A percentile compares a stretch with the other conserved stretches of the same genome.
These are phyloP conservation scores for Kurtzmaniella quercitrusa DNA, from an alignment of 1,139 yeast genomes.

Conservation along the genomic window DNA sequence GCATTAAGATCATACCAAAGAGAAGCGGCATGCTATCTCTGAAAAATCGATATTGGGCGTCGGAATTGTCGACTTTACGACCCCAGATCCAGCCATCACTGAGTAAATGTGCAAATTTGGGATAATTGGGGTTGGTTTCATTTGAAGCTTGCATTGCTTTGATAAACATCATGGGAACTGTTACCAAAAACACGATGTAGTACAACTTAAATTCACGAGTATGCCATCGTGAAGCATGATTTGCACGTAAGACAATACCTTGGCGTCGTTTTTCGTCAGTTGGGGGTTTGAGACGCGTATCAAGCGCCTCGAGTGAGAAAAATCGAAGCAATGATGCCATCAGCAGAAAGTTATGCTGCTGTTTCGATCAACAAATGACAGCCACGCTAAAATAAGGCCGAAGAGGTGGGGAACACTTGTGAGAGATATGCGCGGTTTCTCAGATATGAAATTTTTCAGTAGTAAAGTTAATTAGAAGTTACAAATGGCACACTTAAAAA, in stretches of 20 bases:
- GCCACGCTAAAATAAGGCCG: not conserved
- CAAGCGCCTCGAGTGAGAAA: slow-evolving; percentile 75
- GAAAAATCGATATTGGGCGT: slow-evolving; percentile 82
- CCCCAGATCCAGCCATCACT: slow-evolving; percentile 76
- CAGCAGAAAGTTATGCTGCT: not conserved
- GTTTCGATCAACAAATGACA: not conserved
- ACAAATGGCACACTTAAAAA: too few relatives aligned
- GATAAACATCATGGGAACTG: slow-evolving; percentile 77
- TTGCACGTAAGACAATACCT: slow-evolving; percentile 40
- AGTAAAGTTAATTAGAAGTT: too few relatives aligned
- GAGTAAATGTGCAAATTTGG: slow-evolving; percentile 55
- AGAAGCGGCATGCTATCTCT: slow-evolving; percentile 73
- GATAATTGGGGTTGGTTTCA: slow-evolving; percentile 74
- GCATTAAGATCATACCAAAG: slow-evolving; percentile 49
- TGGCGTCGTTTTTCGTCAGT: slow-evolving; percentile 40
- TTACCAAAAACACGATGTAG: slow-evolving; percentile 54
- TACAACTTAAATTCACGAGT: slow-evolving; percentile 73
- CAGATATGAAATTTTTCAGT: too few relatives aligned
- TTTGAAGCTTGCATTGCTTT: slow-evolving; percentile 81
- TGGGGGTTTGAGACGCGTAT: slow-evolving; percentile 64
- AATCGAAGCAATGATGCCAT: slow-evolving; percentile 26
- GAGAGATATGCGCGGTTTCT: too few relatives aligned
- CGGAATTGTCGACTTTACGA: slow-evolving; percentile 84
- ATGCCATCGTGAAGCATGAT: slow-evolving; percentile 60
- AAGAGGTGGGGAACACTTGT: too few relatives aligned